These are phyloP conservation scores for Colletotrichum magnum DNA, from an alignment of 2,329 filamentous ascomycete species.

Conservation along the genomic window DNA sequence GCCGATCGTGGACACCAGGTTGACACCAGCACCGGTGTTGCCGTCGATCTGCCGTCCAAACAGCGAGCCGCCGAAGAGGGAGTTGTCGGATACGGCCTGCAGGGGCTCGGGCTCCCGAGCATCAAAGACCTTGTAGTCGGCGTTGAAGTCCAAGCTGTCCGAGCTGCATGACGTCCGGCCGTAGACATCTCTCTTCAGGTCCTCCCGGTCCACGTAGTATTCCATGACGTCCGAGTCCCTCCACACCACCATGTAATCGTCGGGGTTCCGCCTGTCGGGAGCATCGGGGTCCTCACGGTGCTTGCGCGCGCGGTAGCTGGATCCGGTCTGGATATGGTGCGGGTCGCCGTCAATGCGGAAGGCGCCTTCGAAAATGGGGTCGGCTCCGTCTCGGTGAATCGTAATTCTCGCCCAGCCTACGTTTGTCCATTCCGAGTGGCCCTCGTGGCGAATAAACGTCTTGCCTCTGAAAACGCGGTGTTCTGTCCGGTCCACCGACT, in stretches of 20 bases:
- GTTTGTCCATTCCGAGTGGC: conserved; percentile 77
- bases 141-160: conserved; percentile 86
- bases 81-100: conserved; percentile 72
- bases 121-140: conserved; percentile 69
- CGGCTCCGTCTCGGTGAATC: conserved; percentile 80
- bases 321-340: conserved; percentile 86
- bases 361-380: conserved; percentile 90
- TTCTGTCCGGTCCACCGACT: conserved; percentile 78
- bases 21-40: conserved; percentile 79
- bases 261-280: conserved; percentile 59
- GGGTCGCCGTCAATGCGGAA: conserved; percentile 86
- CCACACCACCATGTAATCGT: conserved; percentile 91
- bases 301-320: conserved; percentile 81
- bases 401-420: conserved; percentile 90
- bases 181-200: conserved; percentile 73
- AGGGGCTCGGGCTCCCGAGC: conserved; percentile 63
- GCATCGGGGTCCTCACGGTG: conserved; percentile 79
- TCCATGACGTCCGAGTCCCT: conserved; percentile 86
- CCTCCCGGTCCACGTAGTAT: conserved; percentile 61
- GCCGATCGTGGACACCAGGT: conserved; percentile 84
- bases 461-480: conserved; percentile 90
- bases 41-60: conserved; percentile 83
- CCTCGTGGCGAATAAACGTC: conserved; percentile 76
- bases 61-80: conserved; percentile 80
- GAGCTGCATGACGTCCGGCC: conserved; percentile 74